Evolutionary conservation across 2,329 filamentous ascomycete species (phyloP).

Genomic region (Trichophyton benhamiae): DNA sequence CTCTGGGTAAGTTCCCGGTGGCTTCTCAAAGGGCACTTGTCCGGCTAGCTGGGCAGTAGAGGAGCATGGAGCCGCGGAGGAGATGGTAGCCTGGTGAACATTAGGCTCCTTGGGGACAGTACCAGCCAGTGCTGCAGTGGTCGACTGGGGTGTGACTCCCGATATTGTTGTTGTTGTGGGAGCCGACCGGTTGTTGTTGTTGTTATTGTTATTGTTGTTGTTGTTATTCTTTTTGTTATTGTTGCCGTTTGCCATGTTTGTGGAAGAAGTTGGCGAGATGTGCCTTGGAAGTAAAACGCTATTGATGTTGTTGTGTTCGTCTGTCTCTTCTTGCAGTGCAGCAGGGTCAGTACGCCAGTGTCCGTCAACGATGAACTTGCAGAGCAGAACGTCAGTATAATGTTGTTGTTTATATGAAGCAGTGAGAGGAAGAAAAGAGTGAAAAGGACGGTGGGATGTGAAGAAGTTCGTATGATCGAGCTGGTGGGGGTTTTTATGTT

Average conservation of each 20-base stretch:
- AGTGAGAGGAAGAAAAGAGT: too few species aligned
- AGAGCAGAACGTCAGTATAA: neutral
- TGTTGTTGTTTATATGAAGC: too few species aligned
- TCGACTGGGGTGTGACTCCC: constrained; percentile 56
- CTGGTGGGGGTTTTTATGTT: neutral
- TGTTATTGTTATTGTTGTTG: constrained; percentile 16
- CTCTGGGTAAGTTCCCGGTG: constrained; percentile 59
- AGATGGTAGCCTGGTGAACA: constrained; percentile 40
- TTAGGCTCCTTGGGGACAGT: constrained; percentile 45
- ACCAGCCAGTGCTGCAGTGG: constrained; percentile 56
- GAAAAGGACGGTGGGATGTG: too few species aligned
- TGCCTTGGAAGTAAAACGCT: constrained; percentile 74
- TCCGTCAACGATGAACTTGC: constrained; percentile 86
- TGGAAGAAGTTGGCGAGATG: constrained; percentile 35
- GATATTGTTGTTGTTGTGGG: constrained; percentile 31
- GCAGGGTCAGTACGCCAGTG: constrained; percentile 75
- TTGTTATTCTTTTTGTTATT: too few species aligned
- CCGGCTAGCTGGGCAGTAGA: constrained; percentile 59
- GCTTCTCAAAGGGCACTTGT: constrained; percentile 49
- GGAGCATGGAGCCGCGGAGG: constrained; percentile 53
- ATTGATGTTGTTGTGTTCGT: constrained; percentile 76
- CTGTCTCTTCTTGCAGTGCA: constrained; percentile 62
- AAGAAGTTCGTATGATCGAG: too few species aligned
- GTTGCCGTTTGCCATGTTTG: neutral
- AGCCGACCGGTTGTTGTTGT: too few species aligned